phyloP scores from a whole-genome alignment of 179 eudicot genomes.

The Beta corolliflora region DNA sequence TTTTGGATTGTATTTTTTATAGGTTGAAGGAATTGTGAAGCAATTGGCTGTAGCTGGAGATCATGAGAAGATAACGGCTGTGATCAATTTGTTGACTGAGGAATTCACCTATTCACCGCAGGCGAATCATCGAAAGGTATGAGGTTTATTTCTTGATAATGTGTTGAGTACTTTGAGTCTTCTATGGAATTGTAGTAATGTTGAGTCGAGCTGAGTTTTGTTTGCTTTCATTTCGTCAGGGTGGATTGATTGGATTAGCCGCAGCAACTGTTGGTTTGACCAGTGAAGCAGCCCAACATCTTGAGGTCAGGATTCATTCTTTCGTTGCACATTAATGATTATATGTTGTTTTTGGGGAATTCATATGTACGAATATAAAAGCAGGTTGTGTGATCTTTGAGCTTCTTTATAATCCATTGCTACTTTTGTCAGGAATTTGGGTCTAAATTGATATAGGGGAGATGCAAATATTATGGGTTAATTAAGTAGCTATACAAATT shows the following conservation, averaged over 20 bases:
- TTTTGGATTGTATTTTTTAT: conserved; percentile 3
- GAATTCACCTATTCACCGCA: conserved; percentile 84
- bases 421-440: neutral
- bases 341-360: neutral
- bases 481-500: neutral
- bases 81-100: conserved; percentile 73
- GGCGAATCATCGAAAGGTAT: conserved; percentile 90
- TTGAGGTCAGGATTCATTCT: conserved; percentile 58
- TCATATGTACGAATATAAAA: neutral
- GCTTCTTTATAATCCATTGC: neutral
- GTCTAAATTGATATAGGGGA: neutral
- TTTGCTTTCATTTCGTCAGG: conserved; percentile 48
- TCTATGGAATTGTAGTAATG: neutral
- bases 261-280: conserved; percentile 97
- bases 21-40: conserved; percentile 98
- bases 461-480: too few relatives aligned
- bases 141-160: neutral
- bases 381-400: neutral
- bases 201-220: neutral
- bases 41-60: conserved; percentile 63
- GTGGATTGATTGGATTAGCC: conserved; percentile 96
- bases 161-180: neutral
- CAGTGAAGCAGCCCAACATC: conserved; percentile 94
- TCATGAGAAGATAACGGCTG: conserved; percentile 82
- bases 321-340: neutral